Evolutionary conservation across 345 rosid species (phyloP).

Genomic region (Acer saccharum): DNA sequence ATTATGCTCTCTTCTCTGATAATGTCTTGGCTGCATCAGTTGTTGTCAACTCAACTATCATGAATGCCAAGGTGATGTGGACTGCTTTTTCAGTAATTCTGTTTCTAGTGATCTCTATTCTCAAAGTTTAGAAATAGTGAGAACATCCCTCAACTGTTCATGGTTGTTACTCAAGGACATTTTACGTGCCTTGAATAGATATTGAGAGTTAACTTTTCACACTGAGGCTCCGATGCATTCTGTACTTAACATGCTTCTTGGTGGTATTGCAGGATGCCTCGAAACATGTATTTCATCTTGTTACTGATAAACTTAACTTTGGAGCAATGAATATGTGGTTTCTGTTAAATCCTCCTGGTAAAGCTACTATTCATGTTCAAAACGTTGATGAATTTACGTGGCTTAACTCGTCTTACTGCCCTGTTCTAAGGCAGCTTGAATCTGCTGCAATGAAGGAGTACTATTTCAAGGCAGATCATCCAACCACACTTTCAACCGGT

Average conservation of each 20-base stretch:
- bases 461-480: constrained; percentile 97
- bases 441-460: constrained; percentile 93
- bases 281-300: constrained; percentile 95
- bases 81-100: constrained; percentile 13
- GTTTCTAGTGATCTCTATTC: not conserved
- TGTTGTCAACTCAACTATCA: constrained; percentile 93
- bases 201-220: constrained; percentile 2
- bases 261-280: constrained; percentile 78
- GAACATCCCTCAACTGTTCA: not conserved
- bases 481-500: constrained; percentile 73
- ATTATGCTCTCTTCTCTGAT: constrained; percentile 98
- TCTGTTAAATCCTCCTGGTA: constrained; percentile 90
- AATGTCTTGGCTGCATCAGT: constrained; percentile 99
- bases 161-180: not conserved
- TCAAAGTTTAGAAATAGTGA: constrained; percentile 1
- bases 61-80: constrained; percentile 83
- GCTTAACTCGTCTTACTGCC: constrained; percentile 97
- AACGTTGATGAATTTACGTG: constrained; percentile 97
- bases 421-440: constrained; percentile 94
- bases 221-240: constrained; percentile 8
- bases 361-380: constrained; percentile 93
- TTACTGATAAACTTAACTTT: constrained; percentile 89
- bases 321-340: constrained; percentile 99
- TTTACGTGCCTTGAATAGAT: not conserved
- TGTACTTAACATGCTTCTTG: constrained; percentile 19